These are phyloP conservation scores for Tetrapyrgos nigripes DNA, from an alignment of 1,284 basidiomycete species.

Conservation along the genomic window DNA sequence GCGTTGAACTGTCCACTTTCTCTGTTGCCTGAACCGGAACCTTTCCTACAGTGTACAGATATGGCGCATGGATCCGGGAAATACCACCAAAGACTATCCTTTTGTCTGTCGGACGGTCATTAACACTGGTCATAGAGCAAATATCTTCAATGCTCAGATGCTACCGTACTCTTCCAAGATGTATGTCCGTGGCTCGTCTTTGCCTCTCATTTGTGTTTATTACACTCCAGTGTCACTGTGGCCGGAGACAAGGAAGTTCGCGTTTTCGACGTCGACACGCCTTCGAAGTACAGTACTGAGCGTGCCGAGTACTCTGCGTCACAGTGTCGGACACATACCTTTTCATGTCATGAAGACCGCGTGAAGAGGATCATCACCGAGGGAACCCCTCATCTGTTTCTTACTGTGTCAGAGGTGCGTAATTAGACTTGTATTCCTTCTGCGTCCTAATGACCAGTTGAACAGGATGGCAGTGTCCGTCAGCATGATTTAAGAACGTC, in stretches of 20 bases:
- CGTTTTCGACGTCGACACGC: constrained; percentile 70
- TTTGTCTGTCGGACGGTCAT: constrained; percentile 70
- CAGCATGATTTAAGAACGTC: constrained; percentile 86
- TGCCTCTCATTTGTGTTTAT: constrained; percentile 25
- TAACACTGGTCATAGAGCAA: constrained; percentile 81
- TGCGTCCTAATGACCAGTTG: not conserved
- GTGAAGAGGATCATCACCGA: constrained; percentile 88
- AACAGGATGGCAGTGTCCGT: constrained; percentile 59
- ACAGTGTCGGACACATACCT: constrained; percentile 55
- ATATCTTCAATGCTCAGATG: constrained; percentile 90
- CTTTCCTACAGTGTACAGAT: constrained; percentile 60
- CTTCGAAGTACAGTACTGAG: constrained; percentile 43
- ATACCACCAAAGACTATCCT: constrained; percentile 53
- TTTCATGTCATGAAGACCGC: constrained; percentile 72
- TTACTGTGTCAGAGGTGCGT: constrained; percentile 84
- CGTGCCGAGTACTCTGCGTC: constrained; percentile 45
- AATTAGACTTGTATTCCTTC: constrained; percentile 1
- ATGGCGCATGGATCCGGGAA: constrained; percentile 62
- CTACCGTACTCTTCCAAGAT: constrained; percentile 76
- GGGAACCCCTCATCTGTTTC: constrained; percentile 82
- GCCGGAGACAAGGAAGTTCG: constrained; percentile 85
- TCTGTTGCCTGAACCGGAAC: constrained; percentile 34
- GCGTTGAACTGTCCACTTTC: constrained; percentile 31
- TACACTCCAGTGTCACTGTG: constrained; percentile 64
- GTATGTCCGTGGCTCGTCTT: constrained; percentile 42